Base-by-base conservation (phyloP, 83 land plant species). In the Thuja plicata region DNA sequence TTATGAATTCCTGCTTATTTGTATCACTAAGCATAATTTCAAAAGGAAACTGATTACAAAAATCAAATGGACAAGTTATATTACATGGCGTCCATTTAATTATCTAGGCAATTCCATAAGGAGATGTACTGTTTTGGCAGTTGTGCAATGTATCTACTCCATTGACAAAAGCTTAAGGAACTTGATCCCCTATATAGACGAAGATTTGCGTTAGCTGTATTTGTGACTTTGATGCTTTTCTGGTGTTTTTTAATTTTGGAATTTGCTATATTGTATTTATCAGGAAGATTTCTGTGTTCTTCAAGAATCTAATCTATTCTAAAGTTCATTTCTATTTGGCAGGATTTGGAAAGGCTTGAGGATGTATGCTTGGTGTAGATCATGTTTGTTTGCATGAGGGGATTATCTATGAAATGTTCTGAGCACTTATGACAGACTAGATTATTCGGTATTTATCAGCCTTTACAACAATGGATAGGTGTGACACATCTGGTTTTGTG, bases 401-500 rank as follows among this genome's bases (percentile, higher is more conserved):
- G 38, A 12, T 76, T 35, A 32, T 76, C 27, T 70, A 70, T 76
- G 38, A 35, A 76, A 32, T 3, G 4, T 34, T 32, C 40, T 76
- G 12, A 76, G 38, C 38, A 4, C 38, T 76, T 35, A 34, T 76
- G 38, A 76, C 79, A 76, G 79, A 76, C 12, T 76, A 76, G 6
- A 35, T 8, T 3, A 32, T 34, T 76, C 3, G 15, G 79, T 35
- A 76, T 34, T 76, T 13, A 76, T 27, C 73, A 60, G 55, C 40
- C 27, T 86, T 43, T 34, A 57, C 87, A 86, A 35, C 73, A 91
- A 95, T 95, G 96, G 96, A 95, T 84, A 90, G 96, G 19, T 46
- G 91, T 46, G 96, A 95, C 78, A 95, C 96, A n/a, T 95, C 95
- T 43, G 96, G 96, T 82, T 95, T 95, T 89, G 96, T 95, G 27